Base-by-base conservation (phyloP, 164 flowering plant species). In the Umbellularia californica region DNA sequence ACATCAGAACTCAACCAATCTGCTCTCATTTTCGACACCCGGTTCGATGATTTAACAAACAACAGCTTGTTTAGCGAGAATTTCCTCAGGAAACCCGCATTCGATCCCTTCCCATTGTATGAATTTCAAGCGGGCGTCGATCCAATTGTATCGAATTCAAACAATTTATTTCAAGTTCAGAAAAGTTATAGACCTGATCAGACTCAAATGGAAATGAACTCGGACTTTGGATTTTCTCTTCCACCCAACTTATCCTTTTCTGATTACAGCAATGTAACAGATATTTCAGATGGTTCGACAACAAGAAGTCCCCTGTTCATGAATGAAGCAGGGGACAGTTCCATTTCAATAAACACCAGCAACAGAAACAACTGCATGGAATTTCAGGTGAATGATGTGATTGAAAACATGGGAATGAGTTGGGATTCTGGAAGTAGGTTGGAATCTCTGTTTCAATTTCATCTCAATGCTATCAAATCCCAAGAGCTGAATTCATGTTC, bases 401-500 rank as follows among this genome's bases (percentile, higher is more conserved):
- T 73, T 62, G 88, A 84, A 7, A 86, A 80, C 79, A 73, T 76
- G 33, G 81, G 69, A 12, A 84, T 83, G 63, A 72, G 83, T 6
- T 87, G 88, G 88, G 86, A 83, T 27, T 70, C 69, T 9, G 82
- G 27, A 6, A 79, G 78, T 52, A 86, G 80, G 62, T 67, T 83
- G 20, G 93, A 89, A 5, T 77, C 87, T 10, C 28, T 83, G 73
- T 83, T 87, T 69, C 90, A 85, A 78, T 85, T 51, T 75, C 88
- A 85, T 72, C 79, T 70, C 68, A 83, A 74, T 75, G 84, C 80
- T 12, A 76, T 85, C 47, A 88, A 88, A 71, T 77, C 82, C 35
- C 87, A 88, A 69, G 88, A 84, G 50, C 5, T 79, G 74, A 58
- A 50, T 66, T 63, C 83, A 25, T 75, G 75, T 81, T 80, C 86